Evolutionary conservation across 169 alveolate species (phyloP).

Genomic region (Perkinsus marinus): DNA sequence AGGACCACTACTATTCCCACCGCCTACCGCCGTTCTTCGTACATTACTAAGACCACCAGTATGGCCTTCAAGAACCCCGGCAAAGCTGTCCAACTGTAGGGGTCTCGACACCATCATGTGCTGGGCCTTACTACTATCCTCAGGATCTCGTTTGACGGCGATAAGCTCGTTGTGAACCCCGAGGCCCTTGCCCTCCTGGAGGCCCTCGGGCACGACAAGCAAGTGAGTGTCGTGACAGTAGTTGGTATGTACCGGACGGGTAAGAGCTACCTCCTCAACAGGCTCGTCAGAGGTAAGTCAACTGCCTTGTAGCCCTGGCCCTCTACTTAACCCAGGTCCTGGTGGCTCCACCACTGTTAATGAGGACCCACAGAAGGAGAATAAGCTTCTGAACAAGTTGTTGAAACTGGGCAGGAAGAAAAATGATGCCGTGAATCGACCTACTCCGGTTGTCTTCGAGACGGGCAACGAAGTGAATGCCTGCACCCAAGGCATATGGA

Average conservation of each 20-base stretch:
- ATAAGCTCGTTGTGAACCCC: background rate
- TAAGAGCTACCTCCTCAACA: background rate
- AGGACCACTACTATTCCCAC: background rate
- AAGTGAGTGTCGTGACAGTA: background rate
- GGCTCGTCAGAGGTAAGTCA: background rate
- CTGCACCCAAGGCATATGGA: constrained; percentile 41
- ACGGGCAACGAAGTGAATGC: constrained; percentile 52
- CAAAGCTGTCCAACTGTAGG: background rate
- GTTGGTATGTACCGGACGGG: background rate
- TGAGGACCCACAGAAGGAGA: constrained; percentile 33
- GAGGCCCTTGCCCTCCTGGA: background rate
- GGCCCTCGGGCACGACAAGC: background rate
- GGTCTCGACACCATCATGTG: background rate
- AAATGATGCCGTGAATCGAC: background rate
- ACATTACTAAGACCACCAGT: background rate
- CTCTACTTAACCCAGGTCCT: background rate
- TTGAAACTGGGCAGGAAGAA: constrained; percentile 17
- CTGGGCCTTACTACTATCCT: background rate
- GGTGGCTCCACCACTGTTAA: background rate
- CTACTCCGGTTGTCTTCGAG: constrained; percentile 11
- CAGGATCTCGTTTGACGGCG: background rate
- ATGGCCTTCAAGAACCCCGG: background rate
- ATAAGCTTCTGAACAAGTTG: constrained; percentile 22
- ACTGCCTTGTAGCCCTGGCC: background rate
- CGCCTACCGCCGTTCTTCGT: background rate